Percentiles rank a stretch among this genome's conserved stretches.
These are phyloP conservation scores for Keqinozyma sinolaborantium DNA, from an alignment of 1,139 yeast species.

Conservation along the genomic window DNA sequence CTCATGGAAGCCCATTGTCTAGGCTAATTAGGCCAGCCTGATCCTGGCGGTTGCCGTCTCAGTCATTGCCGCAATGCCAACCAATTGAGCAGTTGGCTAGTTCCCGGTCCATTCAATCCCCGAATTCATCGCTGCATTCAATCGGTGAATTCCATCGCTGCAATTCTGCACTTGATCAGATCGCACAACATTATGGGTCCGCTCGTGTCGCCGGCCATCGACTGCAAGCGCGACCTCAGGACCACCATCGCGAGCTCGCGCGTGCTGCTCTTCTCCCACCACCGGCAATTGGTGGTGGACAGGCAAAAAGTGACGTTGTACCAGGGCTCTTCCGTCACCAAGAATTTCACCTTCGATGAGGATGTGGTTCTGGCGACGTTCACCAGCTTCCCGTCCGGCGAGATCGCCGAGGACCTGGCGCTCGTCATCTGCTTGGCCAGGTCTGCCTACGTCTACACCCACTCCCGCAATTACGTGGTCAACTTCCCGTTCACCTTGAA, in stretches of 20 bases:
- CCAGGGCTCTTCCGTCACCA: conserved; percentile 45
- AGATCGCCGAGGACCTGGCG: conserved; percentile 3
- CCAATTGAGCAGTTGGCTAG: too few species aligned
- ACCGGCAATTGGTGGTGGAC: conserved; percentile 26
- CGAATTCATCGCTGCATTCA: too few species aligned
- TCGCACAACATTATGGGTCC: too few species aligned
- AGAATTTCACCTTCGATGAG: conserved; percentile 48
- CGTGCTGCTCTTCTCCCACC: conserved; percentile 21
- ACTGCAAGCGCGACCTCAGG: conserved; percentile 5
- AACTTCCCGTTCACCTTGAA: conserved; percentile 62
- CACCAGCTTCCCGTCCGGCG: conserved; percentile 29
- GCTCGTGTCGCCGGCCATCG: conserved; percentile 7
- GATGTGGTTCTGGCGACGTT: conserved; percentile 49
- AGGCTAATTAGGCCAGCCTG: too few species aligned
- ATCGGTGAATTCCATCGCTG: too few species aligned
- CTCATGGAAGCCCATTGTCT: too few species aligned
- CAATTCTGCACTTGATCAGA: too few species aligned
- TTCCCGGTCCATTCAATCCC: too few species aligned
- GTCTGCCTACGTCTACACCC: conserved; percentile 55
- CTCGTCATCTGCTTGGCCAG: conserved; percentile 51
- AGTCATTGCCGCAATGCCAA: too few species aligned
- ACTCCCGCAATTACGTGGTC: conserved; percentile 55
- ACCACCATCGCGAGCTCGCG: conserved; percentile 5
- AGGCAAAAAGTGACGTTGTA: conserved; percentile 22
- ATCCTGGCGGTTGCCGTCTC: too few species aligned